Evolutionary conservation across 139 green algal genomes (phyloP).

Genomic region (Chlamydomonas schloesseri): DNA sequence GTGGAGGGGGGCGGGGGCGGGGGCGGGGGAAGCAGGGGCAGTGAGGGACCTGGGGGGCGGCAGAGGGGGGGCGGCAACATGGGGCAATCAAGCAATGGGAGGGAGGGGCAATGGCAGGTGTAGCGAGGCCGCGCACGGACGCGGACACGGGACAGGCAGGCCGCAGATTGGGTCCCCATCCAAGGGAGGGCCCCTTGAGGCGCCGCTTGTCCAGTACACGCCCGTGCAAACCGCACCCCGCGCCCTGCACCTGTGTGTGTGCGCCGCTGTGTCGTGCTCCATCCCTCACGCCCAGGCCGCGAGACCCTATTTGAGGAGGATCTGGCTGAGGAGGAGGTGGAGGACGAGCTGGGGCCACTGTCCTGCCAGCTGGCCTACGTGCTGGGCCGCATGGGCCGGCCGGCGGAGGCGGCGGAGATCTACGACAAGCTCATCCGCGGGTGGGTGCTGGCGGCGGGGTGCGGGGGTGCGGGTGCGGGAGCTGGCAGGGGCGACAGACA

Average conservation of each 20-base stretch:
- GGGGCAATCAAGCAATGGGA: too few relatives aligned
- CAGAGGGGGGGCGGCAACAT: neutral
- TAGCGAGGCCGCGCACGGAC: too few relatives aligned
- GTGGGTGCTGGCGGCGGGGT: neutral
- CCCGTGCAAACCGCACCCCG: too few relatives aligned
- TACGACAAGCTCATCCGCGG: conserved; percentile 54
- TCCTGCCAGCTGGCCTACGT: conserved; percentile 87
- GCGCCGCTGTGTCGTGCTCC: too few relatives aligned
- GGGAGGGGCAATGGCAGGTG: too few relatives aligned
- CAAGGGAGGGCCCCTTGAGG: too few relatives aligned
- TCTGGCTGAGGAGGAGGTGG: conserved; percentile 85
- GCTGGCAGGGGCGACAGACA: too few relatives aligned
- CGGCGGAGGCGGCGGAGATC: conserved; percentile 61
- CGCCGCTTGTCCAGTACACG: too few relatives aligned
- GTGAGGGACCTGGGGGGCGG: neutral
- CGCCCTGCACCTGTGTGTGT: too few relatives aligned
- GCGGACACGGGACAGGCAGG: too few relatives aligned
- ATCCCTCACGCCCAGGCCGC: conserved; percentile 81
- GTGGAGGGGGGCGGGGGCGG: too few relatives aligned
- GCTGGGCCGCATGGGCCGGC: conserved; percentile 56
- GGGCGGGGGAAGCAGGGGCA: neutral
- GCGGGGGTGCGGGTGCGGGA: neutral
- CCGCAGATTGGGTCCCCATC: too few relatives aligned
- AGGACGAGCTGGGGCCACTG: conserved; percentile 87
- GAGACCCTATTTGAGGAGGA: conserved; percentile 93